A percentile compares a stretch with the other conserved stretches of the same genome.
These are phyloP conservation scores for Ophiostoma ips DNA, from an alignment of 2,329 filamentous ascomycete species.

Conservation along the genomic window DNA sequence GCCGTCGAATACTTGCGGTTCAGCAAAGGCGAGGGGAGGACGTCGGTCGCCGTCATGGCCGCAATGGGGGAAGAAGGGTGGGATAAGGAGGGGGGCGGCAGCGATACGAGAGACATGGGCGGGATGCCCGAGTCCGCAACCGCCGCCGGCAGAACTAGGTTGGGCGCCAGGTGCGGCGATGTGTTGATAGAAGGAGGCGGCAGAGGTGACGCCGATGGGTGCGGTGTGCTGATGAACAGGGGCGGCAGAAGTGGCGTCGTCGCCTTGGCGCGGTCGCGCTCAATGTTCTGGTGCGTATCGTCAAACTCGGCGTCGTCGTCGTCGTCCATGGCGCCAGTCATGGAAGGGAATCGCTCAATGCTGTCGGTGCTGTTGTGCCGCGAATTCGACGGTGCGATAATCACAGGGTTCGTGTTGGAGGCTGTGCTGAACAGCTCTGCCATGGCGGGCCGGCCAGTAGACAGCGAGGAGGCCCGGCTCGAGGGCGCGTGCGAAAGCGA, in stretches of 20 bases:
- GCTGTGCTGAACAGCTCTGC: conserved; percentile 25
- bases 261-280: conserved; percentile 46
- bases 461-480: conserved; percentile 67
- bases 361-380: conserved; percentile 43
- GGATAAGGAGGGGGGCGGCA: background rate
- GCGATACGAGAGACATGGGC: conserved; percentile 4
- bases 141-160: background rate
- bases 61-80: background rate
- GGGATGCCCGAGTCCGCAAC: conserved; percentile 3
- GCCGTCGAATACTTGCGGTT: conserved; percentile 65
- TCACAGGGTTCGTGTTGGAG: background rate
- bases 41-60: background rate
- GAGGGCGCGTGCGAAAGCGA: conserved; percentile 54
- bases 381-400: conserved; percentile 27
- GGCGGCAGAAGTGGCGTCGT: conserved; percentile 79
- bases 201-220: conserved; percentile 23
- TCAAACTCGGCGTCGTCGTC: conserved; percentile 38
- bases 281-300: conserved; percentile 33
- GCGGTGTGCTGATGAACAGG: conserved; percentile 44
- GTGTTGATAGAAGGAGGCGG: conserved; percentile 40
- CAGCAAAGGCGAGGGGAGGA: conserved; percentile 52
- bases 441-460: conserved; percentile 37
- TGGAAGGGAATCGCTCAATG: conserved; percentile 23
- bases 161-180: conserved; percentile 60
- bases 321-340: conserved; percentile 11